Conservation (phyloP, 164 flowering plant species). For the Sedum album region DNA sequence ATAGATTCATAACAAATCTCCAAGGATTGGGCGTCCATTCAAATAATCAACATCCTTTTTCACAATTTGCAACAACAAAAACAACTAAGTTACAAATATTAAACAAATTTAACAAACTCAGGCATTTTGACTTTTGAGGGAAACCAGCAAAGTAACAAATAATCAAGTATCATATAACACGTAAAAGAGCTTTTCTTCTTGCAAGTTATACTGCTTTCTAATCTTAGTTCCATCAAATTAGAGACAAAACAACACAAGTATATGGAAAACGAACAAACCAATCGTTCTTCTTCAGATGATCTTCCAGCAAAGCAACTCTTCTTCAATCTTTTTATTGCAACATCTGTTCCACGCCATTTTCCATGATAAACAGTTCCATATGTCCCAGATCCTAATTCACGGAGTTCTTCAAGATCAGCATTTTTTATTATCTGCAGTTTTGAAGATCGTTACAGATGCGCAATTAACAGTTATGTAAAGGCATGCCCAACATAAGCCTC, state of each 20-base stretch:
- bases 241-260: neutral
- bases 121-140: neutral
- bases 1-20: neutral
- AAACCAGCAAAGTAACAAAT: neutral
- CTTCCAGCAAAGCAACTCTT: conserved; percentile 81
- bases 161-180: conserved; percentile 12
- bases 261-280: conserved; percentile 52
- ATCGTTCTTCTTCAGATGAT: conserved; percentile 74
- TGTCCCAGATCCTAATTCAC: conserved; percentile 85
- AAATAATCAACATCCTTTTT: neutral
- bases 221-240: neutral
- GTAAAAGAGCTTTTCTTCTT: neutral
- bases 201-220: no score
- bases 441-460: conserved; percentile 1
- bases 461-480: neutral
- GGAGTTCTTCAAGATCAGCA: conserved; percentile 83
- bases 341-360: conserved; percentile 90
- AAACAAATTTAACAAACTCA: no score
- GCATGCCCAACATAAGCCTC: neutral
- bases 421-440: conserved; percentile 65
- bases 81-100: no score
- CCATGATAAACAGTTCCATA: conserved; percentile 94
- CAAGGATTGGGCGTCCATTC: neutral
- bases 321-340: conserved; percentile 84
- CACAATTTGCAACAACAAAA: neutral